Evolutionary conservation across 2,329 filamentous ascomycete species (phyloP).

Genomic region (Claviceps quebecensis): DNA sequence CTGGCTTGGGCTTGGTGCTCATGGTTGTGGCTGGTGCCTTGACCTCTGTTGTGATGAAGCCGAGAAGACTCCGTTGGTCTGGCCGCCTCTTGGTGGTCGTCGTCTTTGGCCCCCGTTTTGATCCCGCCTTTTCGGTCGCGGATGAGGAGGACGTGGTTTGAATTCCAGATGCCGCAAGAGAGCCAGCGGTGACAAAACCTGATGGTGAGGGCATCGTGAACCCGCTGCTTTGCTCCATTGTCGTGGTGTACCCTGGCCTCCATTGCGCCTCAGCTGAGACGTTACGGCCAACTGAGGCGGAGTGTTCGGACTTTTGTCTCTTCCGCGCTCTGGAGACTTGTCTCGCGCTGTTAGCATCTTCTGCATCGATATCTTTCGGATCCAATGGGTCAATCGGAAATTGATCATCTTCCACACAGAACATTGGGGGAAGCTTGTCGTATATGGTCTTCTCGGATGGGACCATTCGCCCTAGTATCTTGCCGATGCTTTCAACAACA

Average conservation of each 20-base stretch:
- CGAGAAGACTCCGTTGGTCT: constrained; percentile 29
- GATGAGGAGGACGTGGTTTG: constrained; percentile 7
- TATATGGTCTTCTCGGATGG: constrained; percentile 43
- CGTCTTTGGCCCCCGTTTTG: constrained; percentile 10
- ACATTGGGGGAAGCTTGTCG: constrained; percentile 36
- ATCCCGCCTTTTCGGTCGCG: constrained; percentile 3
- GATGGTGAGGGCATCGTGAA: constrained; percentile 46
- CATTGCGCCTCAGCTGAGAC: constrained; percentile 19
- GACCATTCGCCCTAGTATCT: constrained; percentile 51
- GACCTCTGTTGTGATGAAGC: constrained; percentile 21
- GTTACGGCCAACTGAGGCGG: constrained; percentile 8
- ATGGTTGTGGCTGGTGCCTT: constrained; percentile 6
- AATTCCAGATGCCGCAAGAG: constrained; percentile 21
- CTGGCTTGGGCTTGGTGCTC: constrained; percentile 7
- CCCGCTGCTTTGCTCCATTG: constrained; percentile 42
- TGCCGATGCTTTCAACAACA: constrained; percentile 51
- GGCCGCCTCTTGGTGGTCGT: constrained; percentile 19
- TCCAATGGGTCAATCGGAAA: constrained; percentile 51
- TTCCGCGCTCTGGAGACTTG: constrained; percentile 14
- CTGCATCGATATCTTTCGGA: constrained; percentile 13
- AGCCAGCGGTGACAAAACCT: constrained; percentile 48
- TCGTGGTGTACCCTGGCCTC: constrained; percentile 38
- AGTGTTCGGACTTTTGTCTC: constrained; percentile 14
- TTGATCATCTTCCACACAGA: constrained; percentile 48
- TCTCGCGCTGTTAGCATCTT: constrained; percentile 8